Conservation (phyloP, 495 filamentous ascomycete genomes). For the Talaromyces ruber region DNA sequence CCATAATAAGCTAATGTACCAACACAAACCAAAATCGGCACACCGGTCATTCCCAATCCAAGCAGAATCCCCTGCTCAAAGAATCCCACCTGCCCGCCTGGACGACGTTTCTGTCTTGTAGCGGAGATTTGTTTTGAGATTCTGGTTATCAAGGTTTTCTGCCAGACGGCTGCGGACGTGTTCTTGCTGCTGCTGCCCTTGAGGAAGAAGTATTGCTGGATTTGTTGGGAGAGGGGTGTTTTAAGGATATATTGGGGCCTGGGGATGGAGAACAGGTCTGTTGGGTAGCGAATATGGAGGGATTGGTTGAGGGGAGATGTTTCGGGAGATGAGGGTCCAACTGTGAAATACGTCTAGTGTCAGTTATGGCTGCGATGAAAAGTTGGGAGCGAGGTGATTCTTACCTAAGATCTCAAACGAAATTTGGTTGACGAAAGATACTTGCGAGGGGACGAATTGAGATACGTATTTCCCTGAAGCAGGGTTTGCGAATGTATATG, state of each 20-base stretch:
- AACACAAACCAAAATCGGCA: slow-evolving; percentile 6
- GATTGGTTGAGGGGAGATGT: neutral
- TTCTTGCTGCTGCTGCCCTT: neutral
- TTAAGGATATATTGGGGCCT: slow-evolving; percentile 28
- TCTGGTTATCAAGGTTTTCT: slow-evolving; percentile 6
- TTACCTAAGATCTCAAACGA: slow-evolving; percentile 34
- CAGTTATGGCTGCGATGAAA: neutral
- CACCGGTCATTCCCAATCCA: slow-evolving; percentile 14
- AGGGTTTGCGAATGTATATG: slow-evolving; percentile 41
- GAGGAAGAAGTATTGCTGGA: neutral
- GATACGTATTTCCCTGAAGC: slow-evolving; percentile 42
- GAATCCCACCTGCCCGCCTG: slow-evolving; percentile 34
- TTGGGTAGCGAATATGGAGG: slow-evolving; percentile 22
- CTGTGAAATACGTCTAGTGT: neutral
- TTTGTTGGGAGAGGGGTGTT: slow-evolving; percentile 8
- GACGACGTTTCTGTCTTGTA: slow-evolving; percentile 21
- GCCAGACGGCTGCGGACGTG: neutral
- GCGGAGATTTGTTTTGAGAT: slow-evolving; percentile 10
- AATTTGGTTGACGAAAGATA: slow-evolving; percentile 43
- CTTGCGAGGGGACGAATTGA: slow-evolving; percentile 37
- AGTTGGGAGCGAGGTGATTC: neutral
- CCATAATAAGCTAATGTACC: slow-evolving; percentile 2
- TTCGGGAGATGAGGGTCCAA: neutral
- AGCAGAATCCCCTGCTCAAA: slow-evolving; percentile 45
- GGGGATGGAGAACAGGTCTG: slow-evolving; percentile 26